A percentile compares a stretch with the other conserved stretches of the same genome.
Conservation (phyloP, 75 land plant genomes). For the Azolla pinnata region DNA sequence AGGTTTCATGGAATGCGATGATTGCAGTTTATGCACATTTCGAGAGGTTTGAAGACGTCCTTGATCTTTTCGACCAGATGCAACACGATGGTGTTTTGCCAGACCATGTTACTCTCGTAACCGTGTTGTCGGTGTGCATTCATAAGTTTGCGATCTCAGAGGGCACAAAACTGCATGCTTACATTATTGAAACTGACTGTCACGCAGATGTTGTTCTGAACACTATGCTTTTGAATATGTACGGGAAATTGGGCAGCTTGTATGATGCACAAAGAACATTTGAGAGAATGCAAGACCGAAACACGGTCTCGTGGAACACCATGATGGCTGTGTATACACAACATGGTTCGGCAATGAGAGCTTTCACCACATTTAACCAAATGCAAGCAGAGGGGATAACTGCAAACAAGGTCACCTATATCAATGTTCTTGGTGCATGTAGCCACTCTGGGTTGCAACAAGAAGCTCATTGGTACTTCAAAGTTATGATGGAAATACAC, state of each 20-base stretch:
- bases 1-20: conserved; percentile 19
- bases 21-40: conserved; percentile 6
- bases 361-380: not conserved
- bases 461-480: not conserved
- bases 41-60: conserved; percentile 5
- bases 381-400: conserved; percentile 2
- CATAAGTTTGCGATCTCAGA: not conserved
- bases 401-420: not conserved
- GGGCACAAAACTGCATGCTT: conserved; percentile 9
- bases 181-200: conserved; percentile 4
- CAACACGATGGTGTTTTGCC: not conserved
- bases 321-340: conserved; percentile 12
- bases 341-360: not conserved
- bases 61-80: conserved; percentile 18
- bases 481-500: not conserved
- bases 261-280: conserved; percentile 6
- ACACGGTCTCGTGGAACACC: conserved; percentile 15
- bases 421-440: conserved; percentile 8
- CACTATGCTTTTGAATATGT: conserved; percentile 3
- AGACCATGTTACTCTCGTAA: conserved; percentile 6
- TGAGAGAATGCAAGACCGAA: not conserved
- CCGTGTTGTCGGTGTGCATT: not conserved
- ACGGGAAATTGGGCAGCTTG: not conserved
- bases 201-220: not conserved
- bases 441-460: conserved; percentile 19